Conservation (phyloP, 2,329 filamentous ascomycete species). For the Cryphonectria carpinicola region DNA sequence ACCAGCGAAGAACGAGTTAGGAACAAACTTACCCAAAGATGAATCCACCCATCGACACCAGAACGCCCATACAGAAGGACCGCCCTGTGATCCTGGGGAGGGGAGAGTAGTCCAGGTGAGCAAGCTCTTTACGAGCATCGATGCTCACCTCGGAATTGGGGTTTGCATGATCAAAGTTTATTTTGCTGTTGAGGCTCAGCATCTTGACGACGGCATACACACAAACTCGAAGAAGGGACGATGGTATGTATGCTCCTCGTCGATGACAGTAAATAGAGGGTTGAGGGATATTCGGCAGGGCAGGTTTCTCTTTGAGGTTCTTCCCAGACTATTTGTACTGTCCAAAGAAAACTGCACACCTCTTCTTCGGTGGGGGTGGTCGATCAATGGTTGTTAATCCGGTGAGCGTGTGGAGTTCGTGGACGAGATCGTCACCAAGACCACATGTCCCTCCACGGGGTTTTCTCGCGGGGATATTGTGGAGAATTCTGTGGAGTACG, state of each 20-base stretch:
- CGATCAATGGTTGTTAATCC: neutral
- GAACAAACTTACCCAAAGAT: constrained; percentile 43
- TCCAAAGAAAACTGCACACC: neutral
- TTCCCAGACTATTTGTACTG: neutral
- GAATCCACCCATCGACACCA: constrained; percentile 51
- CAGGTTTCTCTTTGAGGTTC: neutral
- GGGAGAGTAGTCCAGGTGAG: constrained; percentile 50
- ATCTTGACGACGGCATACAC: constrained; percentile 6
- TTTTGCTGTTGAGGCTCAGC: constrained; percentile 27
- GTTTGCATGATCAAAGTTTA: constrained; percentile 49
- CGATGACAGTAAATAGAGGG: neutral
- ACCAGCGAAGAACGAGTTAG: too few relatives aligned
- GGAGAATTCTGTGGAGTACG: neutral
- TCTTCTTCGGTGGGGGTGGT: neutral
- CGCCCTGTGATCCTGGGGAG: constrained; percentile 44
- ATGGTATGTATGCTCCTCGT: neutral
- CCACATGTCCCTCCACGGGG: constrained; percentile 10
- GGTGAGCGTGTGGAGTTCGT: neutral
- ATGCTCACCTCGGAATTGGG: constrained; percentile 44
- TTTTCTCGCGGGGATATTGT: constrained; percentile 13
- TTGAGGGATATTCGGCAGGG: neutral
- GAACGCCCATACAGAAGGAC: constrained; percentile 43
- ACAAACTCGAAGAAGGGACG: neutral
- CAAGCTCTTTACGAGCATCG: constrained; percentile 40
- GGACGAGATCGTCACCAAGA: neutral